Percentiles rank a stretch among this genome's conserved stretches.
phyloP scores from a whole-genome alignment of 495 filamentous ascomycete species.

The Penicillium lividum region DNA sequence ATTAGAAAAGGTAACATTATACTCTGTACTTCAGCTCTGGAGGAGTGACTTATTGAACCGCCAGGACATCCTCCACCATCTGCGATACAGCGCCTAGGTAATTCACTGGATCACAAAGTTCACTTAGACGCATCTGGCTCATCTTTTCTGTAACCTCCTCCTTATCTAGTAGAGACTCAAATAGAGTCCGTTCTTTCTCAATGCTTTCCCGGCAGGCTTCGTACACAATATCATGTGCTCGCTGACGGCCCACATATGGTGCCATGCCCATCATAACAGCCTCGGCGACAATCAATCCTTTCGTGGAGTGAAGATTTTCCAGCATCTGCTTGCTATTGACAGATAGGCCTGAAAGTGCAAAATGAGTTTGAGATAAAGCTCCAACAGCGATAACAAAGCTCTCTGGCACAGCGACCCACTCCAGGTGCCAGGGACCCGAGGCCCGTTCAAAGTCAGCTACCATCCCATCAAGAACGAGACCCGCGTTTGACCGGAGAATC shows the following conservation, averaged over 20 bases:
- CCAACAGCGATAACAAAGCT: constrained; percentile 43
- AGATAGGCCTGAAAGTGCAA: constrained; percentile 41
- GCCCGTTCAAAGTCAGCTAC: constrained; percentile 50
- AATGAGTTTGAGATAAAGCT: constrained; percentile 46
- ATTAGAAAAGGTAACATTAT: too few relatives aligned
- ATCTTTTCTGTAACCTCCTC: constrained; percentile 44
- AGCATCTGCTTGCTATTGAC: constrained; percentile 44
- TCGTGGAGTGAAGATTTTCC: constrained; percentile 41
- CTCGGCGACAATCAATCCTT: constrained; percentile 49
- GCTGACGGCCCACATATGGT: constrained; percentile 39
- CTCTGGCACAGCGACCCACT: constrained; percentile 50
- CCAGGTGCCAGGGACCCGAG: constrained; percentile 50
- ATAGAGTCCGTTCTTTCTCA: constrained; percentile 34
- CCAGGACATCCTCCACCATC: constrained; percentile 55
- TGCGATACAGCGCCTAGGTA: constrained; percentile 48
- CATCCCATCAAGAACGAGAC: constrained; percentile 47
- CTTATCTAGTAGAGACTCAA: constrained; percentile 38
- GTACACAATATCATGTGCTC: constrained; percentile 51
- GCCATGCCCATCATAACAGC: constrained; percentile 56
- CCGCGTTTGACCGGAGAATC: constrained; percentile 40
- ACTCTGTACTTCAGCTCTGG: too few relatives aligned
- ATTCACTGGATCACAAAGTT: constrained; percentile 51
- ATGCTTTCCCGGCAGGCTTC: constrained; percentile 46
- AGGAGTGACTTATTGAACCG: constrained; percentile 15
- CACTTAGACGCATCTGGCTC: constrained; percentile 33